Conservation (phyloP, 352 stramenopile genomes). For the Globisporangium nagaii region DNA sequence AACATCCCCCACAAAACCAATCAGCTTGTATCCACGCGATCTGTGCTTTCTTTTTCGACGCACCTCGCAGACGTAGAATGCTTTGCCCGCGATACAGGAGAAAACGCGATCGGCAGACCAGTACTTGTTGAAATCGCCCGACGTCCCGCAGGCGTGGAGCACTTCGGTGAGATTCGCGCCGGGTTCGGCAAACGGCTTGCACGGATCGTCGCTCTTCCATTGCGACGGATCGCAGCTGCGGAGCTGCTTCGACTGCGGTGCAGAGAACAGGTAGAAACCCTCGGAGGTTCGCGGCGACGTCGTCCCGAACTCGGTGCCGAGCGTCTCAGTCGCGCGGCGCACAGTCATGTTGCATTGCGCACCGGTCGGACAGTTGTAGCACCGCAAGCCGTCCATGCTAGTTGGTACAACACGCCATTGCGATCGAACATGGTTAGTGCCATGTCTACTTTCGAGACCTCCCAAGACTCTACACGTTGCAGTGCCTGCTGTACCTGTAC, state of each 20-base stretch:
- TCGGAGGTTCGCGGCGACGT: constrained; percentile 44
- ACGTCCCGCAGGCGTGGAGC: constrained; percentile 32
- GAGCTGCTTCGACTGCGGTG: constrained; percentile 32
- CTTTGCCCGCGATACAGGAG: constrained; percentile 40
- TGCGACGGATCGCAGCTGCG: constrained; percentile 23
- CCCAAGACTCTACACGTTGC: no score
- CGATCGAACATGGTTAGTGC: no score
- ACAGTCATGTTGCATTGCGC: constrained; percentile 45
- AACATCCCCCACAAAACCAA: background rate
- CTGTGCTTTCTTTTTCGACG: background rate
- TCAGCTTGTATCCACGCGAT: background rate
- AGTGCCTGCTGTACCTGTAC: constrained; percentile 33
- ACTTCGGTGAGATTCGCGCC: constrained; percentile 22
- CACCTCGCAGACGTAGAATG: constrained; percentile 69
- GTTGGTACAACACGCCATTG: no score
- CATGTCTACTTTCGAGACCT: no score
- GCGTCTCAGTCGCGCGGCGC: constrained; percentile 43
- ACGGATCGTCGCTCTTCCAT: constrained; percentile 48
- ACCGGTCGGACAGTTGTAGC: constrained; percentile 46
- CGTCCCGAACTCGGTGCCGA: constrained; percentile 37
- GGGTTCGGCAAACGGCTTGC: constrained; percentile 22
- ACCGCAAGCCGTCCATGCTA: constrained; percentile 55
- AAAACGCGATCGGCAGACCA: constrained; percentile 56
- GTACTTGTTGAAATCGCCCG: constrained; percentile 37
- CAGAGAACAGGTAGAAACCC: constrained; percentile 53